These are phyloP conservation scores for Nepenthes mirabilis DNA, from an alignment of 148 eudicot genomes.

Conservation along the genomic window DNA sequence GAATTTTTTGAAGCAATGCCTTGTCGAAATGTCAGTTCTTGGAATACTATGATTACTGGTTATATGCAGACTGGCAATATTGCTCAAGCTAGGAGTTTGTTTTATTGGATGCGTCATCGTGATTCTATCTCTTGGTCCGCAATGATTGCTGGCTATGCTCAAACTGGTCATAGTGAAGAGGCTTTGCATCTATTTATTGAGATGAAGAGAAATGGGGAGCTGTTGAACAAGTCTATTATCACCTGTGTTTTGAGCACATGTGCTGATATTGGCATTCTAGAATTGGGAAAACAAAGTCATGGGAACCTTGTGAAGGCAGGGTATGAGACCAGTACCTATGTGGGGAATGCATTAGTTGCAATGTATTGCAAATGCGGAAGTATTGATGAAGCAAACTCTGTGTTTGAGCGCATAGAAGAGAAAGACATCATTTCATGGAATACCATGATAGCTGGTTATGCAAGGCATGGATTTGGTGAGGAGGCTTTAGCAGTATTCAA, in stretches of 20 bases:
- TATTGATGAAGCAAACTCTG: conserved; percentile 32
- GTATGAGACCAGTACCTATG: conserved; percentile 19
- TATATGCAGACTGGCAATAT: conserved; percentile 19
- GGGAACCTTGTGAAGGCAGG: conserved; percentile 26
- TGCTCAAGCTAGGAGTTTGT: conserved; percentile 17
- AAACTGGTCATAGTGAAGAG: conserved; percentile 28
- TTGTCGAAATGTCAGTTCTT: conserved; percentile 22
- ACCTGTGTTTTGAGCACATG: conserved; percentile 39
- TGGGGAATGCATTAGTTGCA: conserved; percentile 38
- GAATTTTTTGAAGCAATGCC: conserved; percentile 37
- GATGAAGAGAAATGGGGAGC: conserved; percentile 21
- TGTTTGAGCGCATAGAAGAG: conserved; percentile 18
- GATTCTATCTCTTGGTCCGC: conserved; percentile 46
- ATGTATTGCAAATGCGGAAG: conserved; percentile 42
- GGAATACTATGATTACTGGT: conserved; percentile 35
- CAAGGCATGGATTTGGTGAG: conserved; percentile 35
- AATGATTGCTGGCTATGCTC: conserved; percentile 34
- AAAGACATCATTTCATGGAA: conserved; percentile 34
- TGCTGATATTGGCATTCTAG: conserved; percentile 35
- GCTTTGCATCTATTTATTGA: conserved; percentile 27
- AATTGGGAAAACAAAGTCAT: conserved; percentile 35
- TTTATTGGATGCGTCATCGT: conserved; percentile 23
- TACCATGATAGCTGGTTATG: conserved; percentile 33
- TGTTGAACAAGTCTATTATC: conserved; percentile 22
- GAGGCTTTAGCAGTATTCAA: conserved; percentile 27